Evolutionary conservation across 768 basidiomycete species (phyloP).

Genomic region (Daedaleopsis nitida): DNA sequence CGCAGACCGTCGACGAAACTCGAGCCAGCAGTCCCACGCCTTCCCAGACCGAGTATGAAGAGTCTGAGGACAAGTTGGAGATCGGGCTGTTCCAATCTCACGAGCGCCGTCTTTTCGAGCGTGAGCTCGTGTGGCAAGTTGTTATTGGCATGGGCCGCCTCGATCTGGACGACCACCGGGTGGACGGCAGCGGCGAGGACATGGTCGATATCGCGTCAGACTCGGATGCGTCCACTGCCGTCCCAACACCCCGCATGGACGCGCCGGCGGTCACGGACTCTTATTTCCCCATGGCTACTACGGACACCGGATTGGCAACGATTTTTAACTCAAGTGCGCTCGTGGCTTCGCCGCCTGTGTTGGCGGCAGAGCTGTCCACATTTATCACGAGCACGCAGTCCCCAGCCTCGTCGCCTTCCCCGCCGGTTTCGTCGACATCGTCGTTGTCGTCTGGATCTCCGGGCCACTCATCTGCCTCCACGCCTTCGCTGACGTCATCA

Average conservation of each 20-base stretch:
- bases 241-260: slow-evolving; percentile 19
- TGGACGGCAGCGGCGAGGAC: slow-evolving; percentile 2
- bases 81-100: slow-evolving; percentile 51
- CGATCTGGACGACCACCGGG: slow-evolving; percentile 33
- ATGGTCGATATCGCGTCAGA: slow-evolving; percentile 2
- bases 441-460: slow-evolving; percentile 14
- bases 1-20: background rate
- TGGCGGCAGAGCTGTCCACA: background rate
- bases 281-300: slow-evolving; percentile 17
- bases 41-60: slow-evolving; percentile 19
- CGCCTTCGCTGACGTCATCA: slow-evolving; percentile 23
- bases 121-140: slow-evolving; percentile 83
- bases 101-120: slow-evolving; percentile 70
- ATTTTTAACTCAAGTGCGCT: background rate
- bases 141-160: slow-evolving; percentile 89
- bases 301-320: slow-evolving; percentile 1
- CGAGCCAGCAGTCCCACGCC: slow-evolving; percentile 13
- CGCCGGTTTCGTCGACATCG: slow-evolving; percentile 10
- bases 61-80: slow-evolving; percentile 36
- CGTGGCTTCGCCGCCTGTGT: background rate
- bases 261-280: slow-evolving; percentile 3
- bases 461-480: slow-evolving; percentile 15
- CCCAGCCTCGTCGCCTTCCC: slow-evolving; percentile 9
- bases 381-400: slow-evolving; percentile 3
- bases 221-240: slow-evolving; percentile 15